Conservation (phyloP, 306 rosid genomes). For the Inga leiocalycina region DNA sequence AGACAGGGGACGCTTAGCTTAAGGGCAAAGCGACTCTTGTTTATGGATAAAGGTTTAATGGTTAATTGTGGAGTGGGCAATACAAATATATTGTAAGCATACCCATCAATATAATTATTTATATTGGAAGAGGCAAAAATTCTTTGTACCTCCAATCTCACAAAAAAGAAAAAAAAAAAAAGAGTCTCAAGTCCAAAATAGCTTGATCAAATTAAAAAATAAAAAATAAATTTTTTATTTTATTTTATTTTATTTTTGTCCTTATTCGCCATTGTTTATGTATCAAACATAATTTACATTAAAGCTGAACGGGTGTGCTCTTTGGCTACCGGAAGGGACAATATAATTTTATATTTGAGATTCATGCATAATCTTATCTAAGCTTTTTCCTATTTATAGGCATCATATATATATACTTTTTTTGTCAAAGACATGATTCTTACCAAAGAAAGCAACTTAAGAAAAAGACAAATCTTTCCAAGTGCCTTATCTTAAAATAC, state of each 20-base stretch:
- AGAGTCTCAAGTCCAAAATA: too few species aligned
- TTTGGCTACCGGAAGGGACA: constrained; percentile 42
- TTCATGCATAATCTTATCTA: background rate
- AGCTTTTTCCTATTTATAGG: background rate
- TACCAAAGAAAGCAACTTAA: background rate
- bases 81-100: background rate
- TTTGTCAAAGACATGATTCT: constrained; percentile 6
- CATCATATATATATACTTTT: background rate
- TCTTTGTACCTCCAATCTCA: too few species aligned
- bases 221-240: too few species aligned
- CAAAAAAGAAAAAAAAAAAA: too few species aligned
- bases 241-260: too few species aligned
- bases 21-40: constrained; percentile 43
- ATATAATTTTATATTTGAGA: background rate
- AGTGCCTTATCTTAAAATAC: constrained; percentile 12
- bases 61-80: background rate
- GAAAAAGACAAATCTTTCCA: background rate
- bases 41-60: constrained; percentile 1
- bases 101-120: too few species aligned
- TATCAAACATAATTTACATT: background rate
- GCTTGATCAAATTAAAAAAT: too few species aligned
- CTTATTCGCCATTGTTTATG: background rate
- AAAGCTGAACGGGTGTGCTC: constrained; percentile 29
- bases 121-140: too few species aligned
- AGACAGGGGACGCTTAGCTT: constrained; percentile 40